These are phyloP conservation scores for Spirogloea muscicola DNA, from an alignment of 139 green algal species.

Conservation along the genomic window DNA sequence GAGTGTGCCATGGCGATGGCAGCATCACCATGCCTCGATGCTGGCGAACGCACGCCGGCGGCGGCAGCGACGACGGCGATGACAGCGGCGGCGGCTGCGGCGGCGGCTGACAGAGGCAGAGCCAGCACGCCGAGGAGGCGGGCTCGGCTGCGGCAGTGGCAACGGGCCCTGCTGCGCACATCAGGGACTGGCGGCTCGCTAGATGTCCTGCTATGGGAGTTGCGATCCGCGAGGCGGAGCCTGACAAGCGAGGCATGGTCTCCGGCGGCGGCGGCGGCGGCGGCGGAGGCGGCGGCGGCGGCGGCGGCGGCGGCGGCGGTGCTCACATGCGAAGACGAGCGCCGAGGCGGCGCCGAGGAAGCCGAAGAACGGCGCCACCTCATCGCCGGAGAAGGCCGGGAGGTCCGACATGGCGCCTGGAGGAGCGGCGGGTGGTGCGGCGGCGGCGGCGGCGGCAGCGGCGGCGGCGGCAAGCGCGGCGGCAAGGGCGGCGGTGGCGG, in stretches of 20 bases:
- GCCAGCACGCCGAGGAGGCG: not conserved
- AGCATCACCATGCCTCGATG: too few relatives aligned
- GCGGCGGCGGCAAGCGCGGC: too few relatives aligned
- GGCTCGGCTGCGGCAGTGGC: too few relatives aligned
- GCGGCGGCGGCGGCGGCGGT: too few relatives aligned
- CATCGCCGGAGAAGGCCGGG: constrained; percentile 50
- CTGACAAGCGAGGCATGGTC: not conserved
- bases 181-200: not conserved
- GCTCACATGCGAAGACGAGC: constrained; percentile 93
- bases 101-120: not conserved
- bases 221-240: not conserved
- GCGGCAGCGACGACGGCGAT: too few relatives aligned
- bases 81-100: not conserved
- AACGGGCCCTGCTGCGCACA: too few relatives aligned
- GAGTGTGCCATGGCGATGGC: too few relatives aligned
- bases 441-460: too few relatives aligned
- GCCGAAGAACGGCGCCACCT: constrained; percentile 88
- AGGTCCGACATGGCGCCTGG: not conserved
- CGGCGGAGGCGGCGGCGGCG: too few relatives aligned
- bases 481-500: too few relatives aligned
- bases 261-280: not conserved
- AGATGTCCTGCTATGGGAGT: not conserved
- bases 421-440: too few relatives aligned
- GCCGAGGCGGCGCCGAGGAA: constrained; percentile 92
- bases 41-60: too few relatives aligned